Evolutionary conservation across 495 filamentous ascomycete genomes (phyloP).

Genomic region (Neurospora sp.): DNA sequence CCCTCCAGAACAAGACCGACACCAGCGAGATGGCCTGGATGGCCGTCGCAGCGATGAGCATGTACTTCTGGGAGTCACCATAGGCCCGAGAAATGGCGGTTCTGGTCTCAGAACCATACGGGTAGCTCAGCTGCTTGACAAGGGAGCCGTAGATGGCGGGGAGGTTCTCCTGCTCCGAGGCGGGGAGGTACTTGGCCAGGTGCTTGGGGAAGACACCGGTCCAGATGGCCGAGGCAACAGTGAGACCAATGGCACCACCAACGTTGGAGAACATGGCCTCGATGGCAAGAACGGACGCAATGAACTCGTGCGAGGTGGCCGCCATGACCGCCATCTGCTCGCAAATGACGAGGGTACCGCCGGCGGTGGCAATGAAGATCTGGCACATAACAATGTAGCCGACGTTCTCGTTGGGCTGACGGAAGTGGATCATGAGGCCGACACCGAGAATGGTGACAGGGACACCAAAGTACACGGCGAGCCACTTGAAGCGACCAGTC

Average conservation of each 20-base stretch:
- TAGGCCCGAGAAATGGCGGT: constrained; percentile 48
- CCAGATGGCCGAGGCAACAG: constrained; percentile 59
- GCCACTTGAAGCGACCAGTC: constrained; percentile 49
- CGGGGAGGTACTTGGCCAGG: constrained; percentile 47
- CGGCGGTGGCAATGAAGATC: constrained; percentile 66
- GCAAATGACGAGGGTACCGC: constrained; percentile 47
- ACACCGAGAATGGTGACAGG: constrained; percentile 54
- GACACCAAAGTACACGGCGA: constrained; percentile 51
- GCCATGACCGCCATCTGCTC: constrained; percentile 62
- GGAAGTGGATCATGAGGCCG: constrained; percentile 66
- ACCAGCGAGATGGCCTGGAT: constrained; percentile 40
- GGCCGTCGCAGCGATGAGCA: constrained; percentile 44
- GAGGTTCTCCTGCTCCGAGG: constrained; percentile 34
- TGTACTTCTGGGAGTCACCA: constrained; percentile 41
- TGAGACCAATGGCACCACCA: constrained; percentile 54
- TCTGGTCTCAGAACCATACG: constrained; percentile 37
- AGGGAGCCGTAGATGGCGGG: constrained; percentile 44
- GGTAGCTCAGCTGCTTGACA: constrained; percentile 41
- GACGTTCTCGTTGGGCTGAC: constrained; percentile 38
- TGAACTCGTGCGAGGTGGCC: constrained; percentile 50
- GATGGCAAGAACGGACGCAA: constrained; percentile 57
- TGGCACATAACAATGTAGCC: constrained; percentile 69
- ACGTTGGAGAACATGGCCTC: constrained; percentile 50
- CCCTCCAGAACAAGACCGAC: constrained; percentile 38
- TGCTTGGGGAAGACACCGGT: constrained; percentile 45